phyloP scores from a whole-genome alignment of 257 asterid species.

The Nemophila menziesii region DNA sequence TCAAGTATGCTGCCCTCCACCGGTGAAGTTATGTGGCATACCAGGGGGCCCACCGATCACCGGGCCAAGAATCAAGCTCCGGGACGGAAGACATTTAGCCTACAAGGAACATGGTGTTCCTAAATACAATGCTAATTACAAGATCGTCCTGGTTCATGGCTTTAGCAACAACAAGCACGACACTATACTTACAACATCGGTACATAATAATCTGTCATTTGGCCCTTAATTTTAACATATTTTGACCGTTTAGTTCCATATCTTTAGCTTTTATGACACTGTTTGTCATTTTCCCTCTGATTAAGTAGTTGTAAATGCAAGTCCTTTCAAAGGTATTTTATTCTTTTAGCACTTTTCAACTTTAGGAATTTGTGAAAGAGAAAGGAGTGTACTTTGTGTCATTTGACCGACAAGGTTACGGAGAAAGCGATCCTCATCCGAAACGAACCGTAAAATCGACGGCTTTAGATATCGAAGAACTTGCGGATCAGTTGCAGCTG shows the following conservation, averaged over 20 bases:
- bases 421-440: constrained; percentile 78
- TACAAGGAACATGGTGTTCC: constrained; percentile 76
- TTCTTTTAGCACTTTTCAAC: not conserved
- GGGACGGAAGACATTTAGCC: constrained; percentile 68
- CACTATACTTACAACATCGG: constrained; percentile 37
- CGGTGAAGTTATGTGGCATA: constrained; percentile 54
- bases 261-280: too few relatives aligned
- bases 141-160: constrained; percentile 60
- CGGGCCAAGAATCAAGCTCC: constrained; percentile 56
- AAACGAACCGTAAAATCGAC: constrained; percentile 36
- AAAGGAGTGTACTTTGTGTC: constrained; percentile 50
- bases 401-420: constrained; percentile 72
- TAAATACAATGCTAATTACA: constrained; percentile 45
- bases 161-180: constrained; percentile 48
- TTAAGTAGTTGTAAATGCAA: too few relatives aligned
- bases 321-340: too few relatives aligned
- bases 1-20: constrained; percentile 40
- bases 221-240: not conserved
- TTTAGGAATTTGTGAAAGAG: constrained; percentile 44
- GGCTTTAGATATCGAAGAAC: constrained; percentile 60
- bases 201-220: constrained; percentile 9
- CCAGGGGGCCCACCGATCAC: constrained; percentile 41
- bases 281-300: not conserved
- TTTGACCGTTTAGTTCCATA: too few relatives aligned
- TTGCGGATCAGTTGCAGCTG: constrained; percentile 42